Evolutionary conservation across 768 basidiomycete genomes (phyloP).

Genomic region (Psilocybe cubensis): DNA sequence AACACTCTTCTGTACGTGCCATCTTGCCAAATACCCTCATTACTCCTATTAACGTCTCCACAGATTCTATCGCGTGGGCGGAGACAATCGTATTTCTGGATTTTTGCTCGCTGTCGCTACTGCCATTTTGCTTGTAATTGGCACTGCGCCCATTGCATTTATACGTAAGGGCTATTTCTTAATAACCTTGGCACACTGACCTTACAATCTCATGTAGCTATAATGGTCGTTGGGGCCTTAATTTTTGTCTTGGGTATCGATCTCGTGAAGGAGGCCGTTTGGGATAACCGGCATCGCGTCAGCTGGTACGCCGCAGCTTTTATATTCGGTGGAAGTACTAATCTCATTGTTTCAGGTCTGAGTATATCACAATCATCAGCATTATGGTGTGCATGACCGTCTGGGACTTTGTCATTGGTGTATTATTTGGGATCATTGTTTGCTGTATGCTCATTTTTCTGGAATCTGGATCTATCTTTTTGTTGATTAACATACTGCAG

Average conservation of each 20-base stretch:
- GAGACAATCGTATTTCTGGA: constrained; percentile 81
- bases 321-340: constrained; percentile 9
- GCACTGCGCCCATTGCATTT: constrained; percentile 89
- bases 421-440: constrained; percentile 89
- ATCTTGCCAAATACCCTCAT: background rate
- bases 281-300: constrained; percentile 92
- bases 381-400: constrained; percentile 93
- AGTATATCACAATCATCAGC: constrained; percentile 82
- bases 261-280: constrained; percentile 92
- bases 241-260: constrained; percentile 96
- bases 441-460: constrained; percentile 62
- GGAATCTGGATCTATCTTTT: background rate
- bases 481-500: constrained; percentile 35
- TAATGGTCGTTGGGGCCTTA: constrained; percentile 88
- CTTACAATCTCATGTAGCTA: constrained; percentile 50
- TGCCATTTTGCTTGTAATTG: constrained; percentile 70
- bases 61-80: constrained; percentile 93
- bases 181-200: background rate
- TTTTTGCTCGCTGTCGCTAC: constrained; percentile 84
- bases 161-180: constrained; percentile 64
- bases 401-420: constrained; percentile 94
- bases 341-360: constrained; percentile 45
- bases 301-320: constrained; percentile 56
- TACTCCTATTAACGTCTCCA: background rate
- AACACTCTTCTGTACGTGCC: constrained; percentile 71